These are phyloP conservation scores for Ascochyta lentis DNA, from an alignment of 2,329 filamentous ascomycete species.

Conservation along the genomic window DNA sequence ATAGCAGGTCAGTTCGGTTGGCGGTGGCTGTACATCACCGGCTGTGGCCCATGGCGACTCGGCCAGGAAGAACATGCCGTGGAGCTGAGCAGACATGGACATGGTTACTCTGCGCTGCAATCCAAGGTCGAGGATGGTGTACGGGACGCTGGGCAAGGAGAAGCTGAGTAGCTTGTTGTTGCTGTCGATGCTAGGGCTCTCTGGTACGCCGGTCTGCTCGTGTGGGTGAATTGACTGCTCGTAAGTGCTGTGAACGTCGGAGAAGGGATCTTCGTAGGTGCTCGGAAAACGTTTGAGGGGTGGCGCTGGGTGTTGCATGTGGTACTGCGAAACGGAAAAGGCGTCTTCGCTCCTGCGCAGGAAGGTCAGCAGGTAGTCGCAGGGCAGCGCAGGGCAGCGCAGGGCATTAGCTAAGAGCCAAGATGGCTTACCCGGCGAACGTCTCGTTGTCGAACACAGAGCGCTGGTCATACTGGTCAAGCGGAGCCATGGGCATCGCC, in stretches of 20 bases:
- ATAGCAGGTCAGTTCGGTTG: slow-evolving; percentile 90
- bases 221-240: slow-evolving; percentile 53
- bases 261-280: slow-evolving; percentile 59
- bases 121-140: slow-evolving; percentile 69
- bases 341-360: slow-evolving; percentile 58
- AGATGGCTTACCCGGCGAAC: slow-evolving; percentile 61
- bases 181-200: slow-evolving; percentile 66
- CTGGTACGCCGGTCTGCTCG: slow-evolving; percentile 54
- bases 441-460: slow-evolving; percentile 67
- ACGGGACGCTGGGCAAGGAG: slow-evolving; percentile 57
- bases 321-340: slow-evolving; percentile 50
- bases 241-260: slow-evolving; percentile 58
- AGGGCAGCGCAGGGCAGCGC: too few species aligned
- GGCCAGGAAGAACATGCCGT: slow-evolving; percentile 88
- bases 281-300: slow-evolving; percentile 59
- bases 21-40: slow-evolving; percentile 64
- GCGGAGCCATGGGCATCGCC: slow-evolving; percentile 53
- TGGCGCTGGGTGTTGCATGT: slow-evolving; percentile 49
- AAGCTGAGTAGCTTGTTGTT: slow-evolving; percentile 65
- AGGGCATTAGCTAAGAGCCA: not conserved
- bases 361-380: slow-evolving; percentile 35
- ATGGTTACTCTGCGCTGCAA: slow-evolving; percentile 67
- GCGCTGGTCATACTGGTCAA: slow-evolving; percentile 65
- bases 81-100: slow-evolving; percentile 75
- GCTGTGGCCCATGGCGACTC: slow-evolving; percentile 73